Evolutionary conservation across 345 rosid species (phyloP), one percentile per base, ranked within the genome.

Genomic region (Sapria himalayana): DNA sequence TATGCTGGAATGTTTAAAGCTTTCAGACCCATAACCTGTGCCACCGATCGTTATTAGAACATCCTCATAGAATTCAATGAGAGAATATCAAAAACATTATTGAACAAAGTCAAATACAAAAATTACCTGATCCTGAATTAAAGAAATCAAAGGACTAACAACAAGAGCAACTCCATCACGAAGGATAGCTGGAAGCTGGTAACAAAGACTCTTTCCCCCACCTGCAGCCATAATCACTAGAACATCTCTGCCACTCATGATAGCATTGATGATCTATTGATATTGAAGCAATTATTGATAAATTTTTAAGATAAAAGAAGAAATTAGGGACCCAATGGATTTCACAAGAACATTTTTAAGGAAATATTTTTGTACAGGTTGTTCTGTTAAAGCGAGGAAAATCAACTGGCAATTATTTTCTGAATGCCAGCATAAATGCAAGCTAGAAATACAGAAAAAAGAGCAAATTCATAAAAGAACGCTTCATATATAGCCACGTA

Each of bases 161-260:
- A 86, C 94, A 45, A 86, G 89, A 27, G 74, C 65, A 50, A 81
- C 55, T 35, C 92, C 92, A 33, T 64, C 60, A 29, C 58, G 69
- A 52, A 78, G 80, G 25, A 86, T 39, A 24, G 94, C 80, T 0
- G 93, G 97, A 55, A 86, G 97, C 58, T 81, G 94, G 60, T 86
- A 86, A 49, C 94, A 86, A 18, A 86, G 80, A 62, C 97, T 86
- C 72, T 86, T 86, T 52, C 97, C 97, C 14, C 97, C 89, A 55
- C 97, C 94, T 15, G 94, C 89, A 42, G 97, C 94, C 97, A 78
- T 86, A 59, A 86, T 81, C 44, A 86, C 92, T 38, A 86, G 58
- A 19, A 78, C 89, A 64, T 86, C 89, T 50, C 72, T 68, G 54
- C 75, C 78, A 40, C 81, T 64, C 92, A 76, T 71, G 49, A 78